These are phyloP conservation scores for Trifolium repens DNA, from an alignment of 306 rosid genomes.

Conservation along the genomic window DNA sequence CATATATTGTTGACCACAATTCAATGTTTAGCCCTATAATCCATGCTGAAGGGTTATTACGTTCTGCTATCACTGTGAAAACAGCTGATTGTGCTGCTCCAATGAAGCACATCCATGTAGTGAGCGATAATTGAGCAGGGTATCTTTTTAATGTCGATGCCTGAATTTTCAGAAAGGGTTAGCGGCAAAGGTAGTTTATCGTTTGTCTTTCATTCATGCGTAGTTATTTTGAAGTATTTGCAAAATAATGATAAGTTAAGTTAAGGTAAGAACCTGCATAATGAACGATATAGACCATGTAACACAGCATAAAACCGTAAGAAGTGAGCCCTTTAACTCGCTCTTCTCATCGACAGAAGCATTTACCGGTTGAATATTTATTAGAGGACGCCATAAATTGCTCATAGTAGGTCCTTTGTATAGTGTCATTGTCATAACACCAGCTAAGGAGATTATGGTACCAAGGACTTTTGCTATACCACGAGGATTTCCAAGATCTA, in stretches of 20 bases:
- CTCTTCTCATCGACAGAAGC: constrained; percentile 46
- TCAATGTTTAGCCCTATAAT: constrained; percentile 68
- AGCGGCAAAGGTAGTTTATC: too few relatives aligned
- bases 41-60: constrained; percentile 66
- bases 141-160: constrained; percentile 81
- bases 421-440: constrained; percentile 81
- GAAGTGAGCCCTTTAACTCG: constrained; percentile 88
- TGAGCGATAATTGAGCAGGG: constrained; percentile 79
- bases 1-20: constrained; percentile 70
- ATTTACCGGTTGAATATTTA: constrained; percentile 50
- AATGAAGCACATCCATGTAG: constrained; percentile 75
- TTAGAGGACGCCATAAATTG: constrained; percentile 59
- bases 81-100: constrained; percentile 87
- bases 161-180: constrained; percentile 40
- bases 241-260: background rate
- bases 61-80: constrained; percentile 56
- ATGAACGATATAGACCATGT: constrained; percentile 81
- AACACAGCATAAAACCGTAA: constrained; percentile 67
- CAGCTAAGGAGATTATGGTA: constrained; percentile 69
- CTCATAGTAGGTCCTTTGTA: constrained; percentile 68
- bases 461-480: constrained; percentile 77
- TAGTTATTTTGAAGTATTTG: too few relatives aligned
- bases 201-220: too few relatives aligned
- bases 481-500: constrained; percentile 54
- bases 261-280: constrained; percentile 69